phyloP scores from a whole-genome alignment of 768 basidiomycete species.

The Coprinellus aureogranulatus region DNA sequence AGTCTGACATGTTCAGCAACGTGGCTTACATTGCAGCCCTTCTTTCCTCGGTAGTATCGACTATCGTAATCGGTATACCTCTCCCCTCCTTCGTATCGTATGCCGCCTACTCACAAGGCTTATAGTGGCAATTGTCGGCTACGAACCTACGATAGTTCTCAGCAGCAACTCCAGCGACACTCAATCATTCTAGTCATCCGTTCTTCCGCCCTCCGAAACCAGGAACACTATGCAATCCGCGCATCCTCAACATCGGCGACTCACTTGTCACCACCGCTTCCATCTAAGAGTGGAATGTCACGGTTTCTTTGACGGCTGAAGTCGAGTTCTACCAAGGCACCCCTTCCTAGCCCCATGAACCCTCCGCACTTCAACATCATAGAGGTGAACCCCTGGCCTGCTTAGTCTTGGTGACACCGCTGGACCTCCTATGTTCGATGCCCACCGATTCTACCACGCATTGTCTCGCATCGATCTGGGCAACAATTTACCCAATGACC shows the following conservation, averaged over 20 bases:
- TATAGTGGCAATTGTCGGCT: conserved; percentile 22
- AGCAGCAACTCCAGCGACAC: conserved; percentile 15
- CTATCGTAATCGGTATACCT: not conserved
- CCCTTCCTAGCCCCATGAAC: no score
- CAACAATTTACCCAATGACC: no score
- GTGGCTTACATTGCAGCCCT: not conserved
- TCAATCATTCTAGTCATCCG: conserved; percentile 18
- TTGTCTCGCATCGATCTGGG: no score
- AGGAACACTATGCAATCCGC: conserved; percentile 20
- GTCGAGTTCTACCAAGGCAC: no score
- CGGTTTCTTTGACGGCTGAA: no score
- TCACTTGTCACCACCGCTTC: conserved; percentile 19
- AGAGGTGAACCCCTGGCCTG: no score
- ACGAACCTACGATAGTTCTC: conserved; percentile 20
- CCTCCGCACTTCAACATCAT: no score
- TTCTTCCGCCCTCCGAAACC: conserved; percentile 2
- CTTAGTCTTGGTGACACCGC: no score
- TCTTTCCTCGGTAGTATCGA: not conserved
- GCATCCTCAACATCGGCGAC: conserved; percentile 20
- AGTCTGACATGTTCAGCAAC: not conserved
- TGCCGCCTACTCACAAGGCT: not conserved
- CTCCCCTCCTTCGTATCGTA: no score
- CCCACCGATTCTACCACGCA: no score
- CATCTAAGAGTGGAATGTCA: conserved; percentile 20
- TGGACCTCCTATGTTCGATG: no score